These are phyloP conservation scores for Ceratobasidium sp. DNA, from an alignment of 1,284 basidiomycete species.

Conservation along the genomic window DNA sequence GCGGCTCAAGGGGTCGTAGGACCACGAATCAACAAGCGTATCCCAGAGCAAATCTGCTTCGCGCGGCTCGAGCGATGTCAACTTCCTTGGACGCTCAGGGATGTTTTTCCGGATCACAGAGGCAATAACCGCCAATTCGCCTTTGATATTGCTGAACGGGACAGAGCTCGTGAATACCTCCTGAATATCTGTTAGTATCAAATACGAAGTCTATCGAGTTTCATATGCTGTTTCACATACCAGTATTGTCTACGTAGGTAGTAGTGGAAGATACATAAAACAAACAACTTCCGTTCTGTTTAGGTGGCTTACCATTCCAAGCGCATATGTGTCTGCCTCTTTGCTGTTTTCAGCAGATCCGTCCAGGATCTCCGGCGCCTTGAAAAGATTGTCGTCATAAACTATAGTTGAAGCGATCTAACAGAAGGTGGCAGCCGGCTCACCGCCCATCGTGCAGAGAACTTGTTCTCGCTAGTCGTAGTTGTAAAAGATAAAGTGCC, in stretches of 20 bases:
- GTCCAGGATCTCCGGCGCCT: no score
- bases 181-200: background rate
- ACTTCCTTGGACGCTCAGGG: background rate
- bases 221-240: background rate
- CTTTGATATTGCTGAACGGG: background rate
- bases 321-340: no score
- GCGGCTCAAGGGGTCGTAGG: background rate
- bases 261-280: no score
- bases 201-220: background rate
- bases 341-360: no score
- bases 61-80: background rate
- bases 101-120: background rate
- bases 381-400: no score
- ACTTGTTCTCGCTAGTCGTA: background rate
- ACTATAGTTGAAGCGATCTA: no score
- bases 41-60: background rate
- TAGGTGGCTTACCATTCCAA: no score
- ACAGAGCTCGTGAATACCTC: background rate
- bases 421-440: no score
- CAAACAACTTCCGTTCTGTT: no score
- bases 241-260: background rate
- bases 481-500: background rate
- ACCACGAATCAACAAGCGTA: background rate
- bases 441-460: constrained; percentile 12
- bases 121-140: background rate